Conservation (phyloP, 441 rosid genomes). For the Isatis lusitanica region DNA sequence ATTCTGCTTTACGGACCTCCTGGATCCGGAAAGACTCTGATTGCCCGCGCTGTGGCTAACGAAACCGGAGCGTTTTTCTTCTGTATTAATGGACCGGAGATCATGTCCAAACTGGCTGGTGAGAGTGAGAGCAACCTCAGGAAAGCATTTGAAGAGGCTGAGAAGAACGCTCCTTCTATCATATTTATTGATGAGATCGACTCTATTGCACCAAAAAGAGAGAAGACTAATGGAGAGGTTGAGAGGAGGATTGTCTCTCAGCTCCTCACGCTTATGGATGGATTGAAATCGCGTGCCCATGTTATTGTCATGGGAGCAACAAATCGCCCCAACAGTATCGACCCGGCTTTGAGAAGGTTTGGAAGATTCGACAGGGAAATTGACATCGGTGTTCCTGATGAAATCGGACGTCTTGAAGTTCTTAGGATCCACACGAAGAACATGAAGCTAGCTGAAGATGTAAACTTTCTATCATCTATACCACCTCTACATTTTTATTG, state of each 20-base stretch:
- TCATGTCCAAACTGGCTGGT: constrained; percentile 69
- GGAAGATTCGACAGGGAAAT: constrained; percentile 68
- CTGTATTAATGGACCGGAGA: constrained; percentile 68
- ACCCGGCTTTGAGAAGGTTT: constrained; percentile 66
- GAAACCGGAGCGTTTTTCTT: constrained; percentile 75
- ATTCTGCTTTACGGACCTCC: constrained; percentile 68
- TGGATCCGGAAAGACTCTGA: constrained; percentile 68
- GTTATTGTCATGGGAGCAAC: constrained; percentile 67
- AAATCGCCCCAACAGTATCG: constrained; percentile 67
- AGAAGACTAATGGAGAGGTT: constrained; percentile 71
- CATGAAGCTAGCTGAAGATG: constrained; percentile 70
- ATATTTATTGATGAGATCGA: constrained; percentile 65
- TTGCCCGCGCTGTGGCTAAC: constrained; percentile 70
- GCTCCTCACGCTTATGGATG: constrained; percentile 68
- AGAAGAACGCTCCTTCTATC: constrained; percentile 68
- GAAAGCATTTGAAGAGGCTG: constrained; percentile 70
- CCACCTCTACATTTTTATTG: not conserved
- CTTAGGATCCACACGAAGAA: constrained; percentile 70
- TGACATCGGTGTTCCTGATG: constrained; percentile 69
- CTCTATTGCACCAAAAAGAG: constrained; percentile 70
- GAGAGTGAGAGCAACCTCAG: constrained; percentile 74
- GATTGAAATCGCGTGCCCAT: constrained; percentile 65
- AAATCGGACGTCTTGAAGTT: constrained; percentile 68
- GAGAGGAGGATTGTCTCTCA: constrained; percentile 78
- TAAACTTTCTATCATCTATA: constrained; percentile 20